Percentiles rank a stretch among this genome's conserved stretches.
Evolutionary conservation across 495 filamentous ascomycete genomes (phyloP).

Genomic region (Lasiosphaeris hirsuta): DNA sequence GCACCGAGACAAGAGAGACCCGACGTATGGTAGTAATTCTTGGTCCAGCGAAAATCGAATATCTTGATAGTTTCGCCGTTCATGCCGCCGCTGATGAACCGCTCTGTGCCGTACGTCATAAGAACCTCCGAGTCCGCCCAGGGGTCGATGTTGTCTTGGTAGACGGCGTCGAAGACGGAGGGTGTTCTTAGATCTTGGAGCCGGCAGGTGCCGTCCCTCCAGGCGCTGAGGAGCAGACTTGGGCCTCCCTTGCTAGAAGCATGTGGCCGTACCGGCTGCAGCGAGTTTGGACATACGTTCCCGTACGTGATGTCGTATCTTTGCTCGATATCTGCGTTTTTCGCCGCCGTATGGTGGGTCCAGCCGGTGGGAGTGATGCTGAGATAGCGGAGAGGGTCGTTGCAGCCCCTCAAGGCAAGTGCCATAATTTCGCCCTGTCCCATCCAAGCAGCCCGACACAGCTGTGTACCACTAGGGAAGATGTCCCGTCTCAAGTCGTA

Average conservation of each 20-base stretch:
- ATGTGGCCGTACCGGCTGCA: slow-evolving; percentile 35
- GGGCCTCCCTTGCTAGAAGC: slow-evolving; percentile 27
- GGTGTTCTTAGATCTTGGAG: slow-evolving; percentile 45
- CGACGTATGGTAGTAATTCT: slow-evolving; percentile 41
- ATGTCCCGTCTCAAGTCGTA: slow-evolving; percentile 19
- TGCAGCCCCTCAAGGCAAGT: slow-evolving; percentile 32
- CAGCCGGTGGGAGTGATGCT: slow-evolving; percentile 39
- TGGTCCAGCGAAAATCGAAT: slow-evolving; percentile 48
- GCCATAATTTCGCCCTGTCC: slow-evolving; percentile 33
- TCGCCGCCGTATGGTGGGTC: slow-evolving; percentile 23
- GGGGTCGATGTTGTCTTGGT: slow-evolving; percentile 44
- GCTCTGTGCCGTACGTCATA: slow-evolving; percentile 39
- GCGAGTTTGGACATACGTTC: slow-evolving; percentile 30
- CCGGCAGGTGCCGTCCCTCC: slow-evolving; percentile 45
- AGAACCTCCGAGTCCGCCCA: slow-evolving; percentile 37
- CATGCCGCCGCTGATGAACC: slow-evolving; percentile 40
- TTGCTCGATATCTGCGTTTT: slow-evolving; percentile 13
- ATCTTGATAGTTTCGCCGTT: slow-evolving; percentile 37
- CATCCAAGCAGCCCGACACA: slow-evolving; percentile 38
- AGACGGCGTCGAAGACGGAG: slow-evolving; percentile 33
- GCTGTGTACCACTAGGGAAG: slow-evolving; percentile 8
- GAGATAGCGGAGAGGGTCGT: slow-evolving; percentile 38
- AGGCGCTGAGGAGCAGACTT: slow-evolving; percentile 42
- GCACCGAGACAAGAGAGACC: slow-evolving; percentile 35
- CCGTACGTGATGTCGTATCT: slow-evolving; percentile 17